Base-by-base conservation (phyloP, 108 stramenopile genomes). In the Craspedostauros australis region DNA sequence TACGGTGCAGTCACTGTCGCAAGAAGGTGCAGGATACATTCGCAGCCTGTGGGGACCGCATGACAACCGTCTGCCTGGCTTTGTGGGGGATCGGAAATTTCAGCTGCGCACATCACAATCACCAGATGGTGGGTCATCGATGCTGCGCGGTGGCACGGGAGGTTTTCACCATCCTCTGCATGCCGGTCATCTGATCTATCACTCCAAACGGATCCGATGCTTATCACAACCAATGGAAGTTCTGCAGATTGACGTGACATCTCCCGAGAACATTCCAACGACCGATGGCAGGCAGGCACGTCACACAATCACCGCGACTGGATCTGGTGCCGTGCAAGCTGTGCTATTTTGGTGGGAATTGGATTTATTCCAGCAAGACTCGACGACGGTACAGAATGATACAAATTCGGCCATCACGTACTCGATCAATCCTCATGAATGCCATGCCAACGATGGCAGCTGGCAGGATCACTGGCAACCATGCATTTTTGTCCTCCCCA, bases 401-500 rank as follows among this genome's bases (percentile, higher is more conserved):
- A 70, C 63, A 1, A 24, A 39, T 38, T 57, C 67, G 0, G 55
- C 40, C 24, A 5, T 34, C 11, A 44, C 43, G 9, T 44, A 44
- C 43, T 40, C 21, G 37, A 38, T n/a, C 45, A 16, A 24, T 22
- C 45, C 23, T 44, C n/a, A 19, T 7, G 47, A 4, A 19, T 23
- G 6, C 5, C 12, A 48, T 40, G 16, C 65, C 14, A 59, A 16
- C 0, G 62, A 58, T 15, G 64, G 46, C 26, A 39, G 58, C 24
- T 91, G 77, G 66, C 90, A 91, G 73, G 90, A 91, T 69, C 90
- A 91, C 49, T 91, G 90, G 90, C 86, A 85, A 19, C 84, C 77
- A 53, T 78, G 79, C 48, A 36, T 91, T 1, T 87, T 68, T 33
- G 50, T 80, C 5, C 76, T 91, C 54, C 53, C 76, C 9, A 42